phyloP scores from a whole-genome alignment of 1,284 basidiomycete genomes.

The Sanguinoderma infundibulare region DNA sequence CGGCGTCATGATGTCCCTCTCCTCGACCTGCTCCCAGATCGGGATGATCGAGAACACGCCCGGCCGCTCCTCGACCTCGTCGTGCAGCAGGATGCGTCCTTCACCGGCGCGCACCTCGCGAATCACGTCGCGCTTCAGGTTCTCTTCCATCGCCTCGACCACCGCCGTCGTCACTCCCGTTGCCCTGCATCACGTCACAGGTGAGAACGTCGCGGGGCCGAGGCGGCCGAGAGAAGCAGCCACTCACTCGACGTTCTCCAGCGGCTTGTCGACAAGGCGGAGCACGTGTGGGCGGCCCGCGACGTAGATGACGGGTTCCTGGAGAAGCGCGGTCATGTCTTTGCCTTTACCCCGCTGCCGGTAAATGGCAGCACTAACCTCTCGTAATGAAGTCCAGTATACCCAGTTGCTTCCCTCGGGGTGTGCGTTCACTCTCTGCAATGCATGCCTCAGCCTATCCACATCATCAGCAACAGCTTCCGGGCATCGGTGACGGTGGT shows the following conservation, averaged over 20 bases:
- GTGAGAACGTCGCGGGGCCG: not conserved
- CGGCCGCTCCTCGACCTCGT: slow-evolving; percentile 93
- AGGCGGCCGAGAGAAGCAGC: not conserved
- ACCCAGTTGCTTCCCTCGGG: slow-evolving; percentile 75
- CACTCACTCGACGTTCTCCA: slow-evolving; percentile 91
- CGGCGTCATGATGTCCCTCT: slow-evolving; percentile 93
- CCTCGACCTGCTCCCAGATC: slow-evolving; percentile 85
- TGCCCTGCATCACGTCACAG: slow-evolving; percentile 53
- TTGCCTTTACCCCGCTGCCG: not conserved
- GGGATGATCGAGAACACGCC: slow-evolving; percentile 90
- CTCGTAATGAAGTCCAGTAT: slow-evolving; percentile 91
- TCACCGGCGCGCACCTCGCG: slow-evolving; percentile 75
- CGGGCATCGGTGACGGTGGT: too few species aligned
- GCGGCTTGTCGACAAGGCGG: slow-evolving; percentile 86
- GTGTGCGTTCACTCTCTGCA: slow-evolving; percentile 82
- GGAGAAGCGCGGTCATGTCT: slow-evolving; percentile 15
- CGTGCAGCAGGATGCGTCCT: slow-evolving; percentile 90
- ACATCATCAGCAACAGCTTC: not conserved
- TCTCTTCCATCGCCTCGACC: slow-evolving; percentile 93
- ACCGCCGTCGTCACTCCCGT: slow-evolving; percentile 93
- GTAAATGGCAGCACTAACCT: slow-evolving; percentile 48
- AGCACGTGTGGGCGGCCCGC: slow-evolving; percentile 92
- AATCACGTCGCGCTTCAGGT: slow-evolving; percentile 90
- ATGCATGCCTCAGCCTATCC: slow-evolving; percentile 77
- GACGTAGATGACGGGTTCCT: slow-evolving; percentile 96